A percentile compares a stretch with the other conserved stretches of the same genome.
Conservation (phyloP, 495 filamentous ascomycete species). For the Lasiosphaeria hispida region DNA sequence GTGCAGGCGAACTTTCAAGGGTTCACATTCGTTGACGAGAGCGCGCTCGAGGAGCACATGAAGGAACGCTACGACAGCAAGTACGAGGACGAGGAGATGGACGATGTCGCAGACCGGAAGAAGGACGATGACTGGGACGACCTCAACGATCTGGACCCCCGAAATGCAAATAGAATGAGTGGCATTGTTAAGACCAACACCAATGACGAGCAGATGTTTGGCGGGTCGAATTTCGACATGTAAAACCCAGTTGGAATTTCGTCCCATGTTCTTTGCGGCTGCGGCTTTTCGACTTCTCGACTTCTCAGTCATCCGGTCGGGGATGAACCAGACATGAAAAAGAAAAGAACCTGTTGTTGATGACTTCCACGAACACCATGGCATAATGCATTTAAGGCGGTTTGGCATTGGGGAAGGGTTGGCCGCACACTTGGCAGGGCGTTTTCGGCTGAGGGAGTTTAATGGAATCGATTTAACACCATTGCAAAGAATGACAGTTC, state of each 20-base stretch:
- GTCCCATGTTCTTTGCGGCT: conserved; percentile 15
- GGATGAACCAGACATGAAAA: conserved; percentile 14
- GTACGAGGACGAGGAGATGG: conserved; percentile 63
- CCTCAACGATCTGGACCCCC: conserved; percentile 41
- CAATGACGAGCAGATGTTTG: conserved; percentile 70
- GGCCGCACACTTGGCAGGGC: conserved; percentile 22
- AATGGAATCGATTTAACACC: conserved; percentile 17
- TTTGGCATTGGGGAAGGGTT: conserved; percentile 21
- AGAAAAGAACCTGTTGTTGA: conserved; percentile 24
- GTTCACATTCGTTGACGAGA: conserved; percentile 98
- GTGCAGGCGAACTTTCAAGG: conserved; percentile 98
- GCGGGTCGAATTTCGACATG: conserved; percentile 67
- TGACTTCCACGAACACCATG: conserved; percentile 25
- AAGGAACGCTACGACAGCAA: conserved; percentile 57
- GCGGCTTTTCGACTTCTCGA: neutral
- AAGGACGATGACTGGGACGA: conserved; percentile 51
- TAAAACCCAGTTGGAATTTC: conserved; percentile 17
- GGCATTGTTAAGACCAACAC: conserved; percentile 65
- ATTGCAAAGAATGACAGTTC: conserved; percentile 15
- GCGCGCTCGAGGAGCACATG: conserved; percentile 89
- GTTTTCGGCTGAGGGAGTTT: conserved; percentile 20
- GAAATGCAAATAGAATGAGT: conserved; percentile 64
- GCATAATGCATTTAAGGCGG: conserved; percentile 33
- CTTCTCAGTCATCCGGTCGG: conserved; percentile 2
- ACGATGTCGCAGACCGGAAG: conserved; percentile 45